phyloP scores from a whole-genome alignment of 352 stramenopile species.

The Pythium phragmitis region DNA sequence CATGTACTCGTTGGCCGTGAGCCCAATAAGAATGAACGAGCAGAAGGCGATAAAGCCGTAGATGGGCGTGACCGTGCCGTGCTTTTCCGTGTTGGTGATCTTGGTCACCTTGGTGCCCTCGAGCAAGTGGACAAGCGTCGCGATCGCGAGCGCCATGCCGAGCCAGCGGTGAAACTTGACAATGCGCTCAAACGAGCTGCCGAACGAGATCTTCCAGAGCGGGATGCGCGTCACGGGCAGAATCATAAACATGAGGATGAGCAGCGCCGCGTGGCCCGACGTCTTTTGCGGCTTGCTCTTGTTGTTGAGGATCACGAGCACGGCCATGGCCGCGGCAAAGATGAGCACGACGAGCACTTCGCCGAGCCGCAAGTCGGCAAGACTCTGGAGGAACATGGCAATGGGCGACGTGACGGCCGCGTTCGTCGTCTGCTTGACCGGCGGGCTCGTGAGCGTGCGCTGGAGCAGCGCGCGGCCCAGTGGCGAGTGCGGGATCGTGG shows the following conservation, averaged over 20 bases:
- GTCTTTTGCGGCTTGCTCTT: conserved; percentile 37
- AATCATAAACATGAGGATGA: conserved; percentile 83
- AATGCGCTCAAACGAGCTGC: conserved; percentile 76
- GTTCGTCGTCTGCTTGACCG: conserved; percentile 58
- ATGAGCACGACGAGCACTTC: conserved; percentile 67
- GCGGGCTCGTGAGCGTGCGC: conserved; percentile 41
- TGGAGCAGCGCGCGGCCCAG: conserved; percentile 40
- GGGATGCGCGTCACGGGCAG: conserved; percentile 58
- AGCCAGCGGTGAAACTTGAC: conserved; percentile 87
- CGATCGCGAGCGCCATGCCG: conserved; percentile 53
- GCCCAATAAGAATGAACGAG: conserved; percentile 50
- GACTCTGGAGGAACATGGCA: conserved; percentile 49
- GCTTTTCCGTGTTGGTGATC: conserved; percentile 40
- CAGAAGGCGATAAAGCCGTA: conserved; percentile 65
- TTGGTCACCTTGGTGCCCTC: conserved; percentile 42
- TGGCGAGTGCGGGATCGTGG: conserved; percentile 37
- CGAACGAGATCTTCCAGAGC: conserved; percentile 71
- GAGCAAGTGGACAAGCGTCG: conserved; percentile 61
- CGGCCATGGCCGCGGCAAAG: conserved; percentile 51
- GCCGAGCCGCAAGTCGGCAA: conserved; percentile 58
- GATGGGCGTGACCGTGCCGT: conserved; percentile 53
- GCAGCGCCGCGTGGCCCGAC: conserved; percentile 55
- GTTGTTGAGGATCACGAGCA: conserved; percentile 39
- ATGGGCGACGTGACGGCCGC: conserved; percentile 34
- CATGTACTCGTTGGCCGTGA: conserved; percentile 60